Evolutionary conservation across 192 early-diverging fungal species (phyloP), one percentile per base, ranked within the genome.

Genomic region (Linnemannia hyalina): DNA sequence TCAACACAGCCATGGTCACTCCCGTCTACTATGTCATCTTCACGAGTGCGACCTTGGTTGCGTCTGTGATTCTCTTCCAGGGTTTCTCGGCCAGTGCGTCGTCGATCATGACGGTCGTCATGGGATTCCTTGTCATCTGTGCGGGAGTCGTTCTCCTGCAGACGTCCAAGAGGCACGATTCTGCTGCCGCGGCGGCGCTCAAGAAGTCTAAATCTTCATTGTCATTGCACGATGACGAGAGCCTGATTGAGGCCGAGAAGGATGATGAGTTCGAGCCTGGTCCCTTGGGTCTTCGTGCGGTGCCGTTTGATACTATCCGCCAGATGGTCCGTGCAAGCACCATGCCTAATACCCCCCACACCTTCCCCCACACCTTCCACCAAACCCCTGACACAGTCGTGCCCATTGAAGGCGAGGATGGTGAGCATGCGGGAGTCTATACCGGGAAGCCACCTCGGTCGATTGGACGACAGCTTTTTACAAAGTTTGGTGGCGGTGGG

Each of bases 11-110:
- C 40, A 90, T 95, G 74, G 94, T 95, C 52, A 96, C 94, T 16
- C 95, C 95, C 0, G 90, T 95, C 6, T 94, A 95, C 82, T 96
- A 95, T 82, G 95, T 96, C 13, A 92, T 91, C 55, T 96, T 96
- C 80, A 93, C 95, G 0, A 92, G 93, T 42, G 88, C 92, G 3
- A 95, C 95, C 0, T 80, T 96, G 35, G 76, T 94, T 5, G 90
- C 90, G 6, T 94, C 93, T 29, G 93, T 93, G 1, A 91, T 96
- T 32, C 80, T 95, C 15, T 94, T 94, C 65, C 88, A 91, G 38
- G 92, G 92, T 68, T 95, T 95, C 79, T 88, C 90, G 15, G 92
- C 92, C 6, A 86, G 86, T 22, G 55, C 81, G 15, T 55, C 80
- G 11, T 85, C 80, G 23, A 86, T 90, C 29, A 73, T 86, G 52